phyloP scores from a whole-genome alignment of 306 rosid species.

The Cotoneaster glaucophyllus region DNA sequence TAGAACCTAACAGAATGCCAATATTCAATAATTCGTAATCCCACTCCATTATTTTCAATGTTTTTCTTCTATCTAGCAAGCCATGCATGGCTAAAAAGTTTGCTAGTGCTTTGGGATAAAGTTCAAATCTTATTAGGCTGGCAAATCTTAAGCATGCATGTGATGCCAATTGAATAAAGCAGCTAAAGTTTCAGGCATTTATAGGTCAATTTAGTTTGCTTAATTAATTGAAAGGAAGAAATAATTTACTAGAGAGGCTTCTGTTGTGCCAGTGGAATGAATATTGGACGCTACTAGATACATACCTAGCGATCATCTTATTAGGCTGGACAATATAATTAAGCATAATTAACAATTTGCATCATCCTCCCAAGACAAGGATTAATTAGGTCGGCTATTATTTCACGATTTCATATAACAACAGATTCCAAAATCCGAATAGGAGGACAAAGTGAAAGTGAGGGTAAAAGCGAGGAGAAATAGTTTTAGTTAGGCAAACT shows the following conservation, averaged over 20 bases:
- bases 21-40: background rate
- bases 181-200: background rate
- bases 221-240: background rate
- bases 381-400: background rate
- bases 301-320: background rate
- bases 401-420: background rate
- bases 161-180: background rate
- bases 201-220: background rate
- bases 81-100: background rate
- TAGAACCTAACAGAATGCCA: background rate
- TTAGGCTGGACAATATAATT: background rate
- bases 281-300: background rate
- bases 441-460: slow-evolving; percentile 31
- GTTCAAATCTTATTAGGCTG: background rate
- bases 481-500: background rate
- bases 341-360: background rate
- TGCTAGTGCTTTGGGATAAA: background rate
- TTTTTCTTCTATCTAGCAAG: background rate
- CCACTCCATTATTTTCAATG: background rate
- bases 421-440: slow-evolving; percentile 1
- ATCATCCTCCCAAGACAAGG: slow-evolving; percentile 9
- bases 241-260: background rate
- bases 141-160: background rate
- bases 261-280: background rate
- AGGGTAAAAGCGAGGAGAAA: background rate